phyloP scores from a whole-genome alignment of 495 filamentous ascomycete species.

The Hypoxylon lenormandii region DNA sequence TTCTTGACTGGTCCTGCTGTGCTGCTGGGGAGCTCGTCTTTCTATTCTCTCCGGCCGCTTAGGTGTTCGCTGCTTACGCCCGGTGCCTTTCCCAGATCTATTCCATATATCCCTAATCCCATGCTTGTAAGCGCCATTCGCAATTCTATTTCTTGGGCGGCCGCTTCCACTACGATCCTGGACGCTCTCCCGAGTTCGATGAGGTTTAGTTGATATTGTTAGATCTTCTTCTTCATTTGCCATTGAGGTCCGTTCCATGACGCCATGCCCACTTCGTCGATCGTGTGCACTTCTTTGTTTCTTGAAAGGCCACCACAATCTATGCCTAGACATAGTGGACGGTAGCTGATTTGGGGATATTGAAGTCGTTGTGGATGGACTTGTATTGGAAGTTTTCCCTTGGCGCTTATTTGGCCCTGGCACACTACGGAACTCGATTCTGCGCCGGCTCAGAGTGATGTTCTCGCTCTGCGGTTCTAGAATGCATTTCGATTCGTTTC shows the following conservation, averaged over 20 bases:
- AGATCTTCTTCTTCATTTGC: conserved; percentile 1
- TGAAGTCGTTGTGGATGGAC: conserved; percentile 5
- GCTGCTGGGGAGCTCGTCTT: not conserved
- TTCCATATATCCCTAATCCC: not conserved
- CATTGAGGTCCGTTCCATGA: not conserved
- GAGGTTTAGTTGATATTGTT: not conserved
- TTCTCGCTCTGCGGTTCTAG: conserved; percentile 10
- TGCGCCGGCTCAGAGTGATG: not conserved
- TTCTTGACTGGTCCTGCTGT: not conserved
- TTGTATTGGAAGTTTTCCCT: conserved; percentile 3
- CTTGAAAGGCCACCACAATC: conserved; percentile 26
- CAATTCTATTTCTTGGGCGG: not conserved
- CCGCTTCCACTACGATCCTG: not conserved
- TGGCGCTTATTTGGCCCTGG: conserved; percentile 6
- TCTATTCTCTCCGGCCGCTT: conserved; percentile 7
- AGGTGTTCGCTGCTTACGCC: not conserved
- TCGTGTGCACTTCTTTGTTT: not conserved
- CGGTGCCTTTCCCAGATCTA: not conserved
- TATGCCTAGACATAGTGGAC: not conserved
- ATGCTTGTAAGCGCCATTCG: not conserved
- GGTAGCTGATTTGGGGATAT: conserved; percentile 7
- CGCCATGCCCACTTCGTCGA: not conserved
- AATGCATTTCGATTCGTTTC: conserved; percentile 3
- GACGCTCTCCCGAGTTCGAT: not conserved
- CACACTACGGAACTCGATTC: conserved; percentile 21